These are phyloP conservation scores for Ambrosia trifida DNA, from an alignment of 129 eudicot genomes.

Conservation along the genomic window DNA sequence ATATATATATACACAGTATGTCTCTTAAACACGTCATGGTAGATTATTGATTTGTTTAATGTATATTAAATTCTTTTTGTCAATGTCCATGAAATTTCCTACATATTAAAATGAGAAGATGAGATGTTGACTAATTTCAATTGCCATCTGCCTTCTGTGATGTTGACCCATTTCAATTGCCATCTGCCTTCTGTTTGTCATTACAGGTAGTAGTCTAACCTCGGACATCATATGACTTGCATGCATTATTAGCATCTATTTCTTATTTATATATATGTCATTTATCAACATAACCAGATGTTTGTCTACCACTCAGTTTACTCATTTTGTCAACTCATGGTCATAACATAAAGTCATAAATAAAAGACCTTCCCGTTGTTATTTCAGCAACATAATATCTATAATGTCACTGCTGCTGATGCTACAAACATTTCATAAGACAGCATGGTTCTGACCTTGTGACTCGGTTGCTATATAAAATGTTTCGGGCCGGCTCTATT, in stretches of 20 bases:
- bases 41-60: neutral
- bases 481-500: neutral
- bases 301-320: neutral
- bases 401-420: no score
- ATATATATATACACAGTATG: neutral
- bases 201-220: neutral
- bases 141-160: neutral
- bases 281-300: slow-evolving; percentile 25
- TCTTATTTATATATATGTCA: no score
- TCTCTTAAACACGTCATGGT: neutral
- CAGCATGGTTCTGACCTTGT: neutral
- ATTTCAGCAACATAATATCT: no score
- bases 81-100: slow-evolving; percentile 19
- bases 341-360: no score
- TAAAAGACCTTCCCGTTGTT: no score
- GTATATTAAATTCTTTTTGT: neutral
- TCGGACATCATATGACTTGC: neutral
- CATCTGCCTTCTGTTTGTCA: neutral
- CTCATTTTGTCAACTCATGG: no score
- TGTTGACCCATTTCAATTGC: neutral
- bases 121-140: neutral
- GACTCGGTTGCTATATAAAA: neutral
- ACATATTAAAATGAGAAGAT: neutral
- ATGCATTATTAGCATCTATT: neutral
- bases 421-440: no score